phyloP scores from a whole-genome alignment of 208 protist genomes.

The Acanthamoeba sp. region DNA sequence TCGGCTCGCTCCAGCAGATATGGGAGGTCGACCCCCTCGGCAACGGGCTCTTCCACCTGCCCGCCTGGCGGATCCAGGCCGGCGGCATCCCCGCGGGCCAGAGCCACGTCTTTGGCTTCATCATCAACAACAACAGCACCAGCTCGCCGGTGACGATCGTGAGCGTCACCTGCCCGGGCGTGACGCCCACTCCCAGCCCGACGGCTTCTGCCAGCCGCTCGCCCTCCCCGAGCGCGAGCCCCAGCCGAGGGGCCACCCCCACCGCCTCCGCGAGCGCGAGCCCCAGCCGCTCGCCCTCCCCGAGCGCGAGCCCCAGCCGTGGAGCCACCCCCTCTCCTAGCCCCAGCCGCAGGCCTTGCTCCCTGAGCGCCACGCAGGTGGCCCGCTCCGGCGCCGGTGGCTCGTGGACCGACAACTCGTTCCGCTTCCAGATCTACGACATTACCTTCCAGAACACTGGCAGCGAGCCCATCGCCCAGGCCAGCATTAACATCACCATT shows the following conservation, averaged over 20 bases:
- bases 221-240: no score
- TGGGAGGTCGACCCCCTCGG: neutral
- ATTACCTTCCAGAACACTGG: neutral
- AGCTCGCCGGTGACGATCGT: neutral
- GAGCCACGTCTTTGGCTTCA: constrained; percentile 43
- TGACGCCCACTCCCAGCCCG: no score
- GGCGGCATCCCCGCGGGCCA: constrained; percentile 10
- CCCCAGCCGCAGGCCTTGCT: neutral
- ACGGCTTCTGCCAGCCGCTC: no score
- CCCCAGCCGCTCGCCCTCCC: neutral
- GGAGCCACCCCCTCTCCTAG: neutral
- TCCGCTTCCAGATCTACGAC: constrained; percentile 13
- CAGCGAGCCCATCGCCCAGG: neutral
- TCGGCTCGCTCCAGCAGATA: neutral
- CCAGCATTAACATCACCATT: neutral
- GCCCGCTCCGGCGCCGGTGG: neutral
- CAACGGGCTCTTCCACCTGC: neutral
- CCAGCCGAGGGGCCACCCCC: no score
- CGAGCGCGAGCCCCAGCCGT: neutral
- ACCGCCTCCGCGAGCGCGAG: neutral
- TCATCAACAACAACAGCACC: neutral
- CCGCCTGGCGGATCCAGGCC: neutral
- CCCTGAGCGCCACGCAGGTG: neutral
- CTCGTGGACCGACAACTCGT: neutral
- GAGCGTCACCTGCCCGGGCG: neutral